Evolutionary conservation across 768 basidiomycete genomes (phyloP).

Genomic region (Serendipita sp.): DNA sequence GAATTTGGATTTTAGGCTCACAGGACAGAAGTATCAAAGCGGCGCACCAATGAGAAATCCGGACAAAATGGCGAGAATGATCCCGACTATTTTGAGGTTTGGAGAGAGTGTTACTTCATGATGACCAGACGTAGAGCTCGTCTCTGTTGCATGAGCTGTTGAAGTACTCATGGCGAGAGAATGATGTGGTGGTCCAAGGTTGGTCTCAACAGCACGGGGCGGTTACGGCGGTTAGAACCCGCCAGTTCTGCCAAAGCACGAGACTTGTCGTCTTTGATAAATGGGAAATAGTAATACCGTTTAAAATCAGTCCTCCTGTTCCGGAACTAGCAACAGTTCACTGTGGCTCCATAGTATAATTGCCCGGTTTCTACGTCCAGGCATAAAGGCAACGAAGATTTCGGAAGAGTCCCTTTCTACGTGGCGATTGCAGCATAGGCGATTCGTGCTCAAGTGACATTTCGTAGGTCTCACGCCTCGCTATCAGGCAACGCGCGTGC

Average conservation of each 20-base stretch:
- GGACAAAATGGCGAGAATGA: slow-evolving; percentile 56
- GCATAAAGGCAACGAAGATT: too few relatives aligned
- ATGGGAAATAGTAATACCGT: background rate
- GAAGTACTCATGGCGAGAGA: background rate
- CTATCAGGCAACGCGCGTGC: too few relatives aligned
- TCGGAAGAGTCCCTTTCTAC: too few relatives aligned
- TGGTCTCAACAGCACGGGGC: background rate
- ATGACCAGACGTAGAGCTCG: background rate
- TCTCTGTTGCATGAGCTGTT: background rate
- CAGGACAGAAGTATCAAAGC: background rate
- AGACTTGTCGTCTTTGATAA: background rate
- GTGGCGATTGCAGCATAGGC: too few relatives aligned
- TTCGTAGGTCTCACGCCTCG: too few relatives aligned
- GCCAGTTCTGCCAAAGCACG: background rate
- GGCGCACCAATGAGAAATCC: slow-evolving; percentile 53
- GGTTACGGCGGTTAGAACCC: background rate
- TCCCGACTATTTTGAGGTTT: slow-evolving; percentile 46
- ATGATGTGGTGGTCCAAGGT: background rate
- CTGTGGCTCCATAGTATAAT: background rate
- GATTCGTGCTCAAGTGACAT: too few relatives aligned
- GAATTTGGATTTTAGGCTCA: background rate
- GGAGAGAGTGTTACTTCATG: background rate
- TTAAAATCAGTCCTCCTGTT: background rate
- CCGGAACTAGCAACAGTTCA: background rate
- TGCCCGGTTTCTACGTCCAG: too few relatives aligned